Conservation (phyloP, 345 rosid genomes). For the Nephelium lappaceum region DNA sequence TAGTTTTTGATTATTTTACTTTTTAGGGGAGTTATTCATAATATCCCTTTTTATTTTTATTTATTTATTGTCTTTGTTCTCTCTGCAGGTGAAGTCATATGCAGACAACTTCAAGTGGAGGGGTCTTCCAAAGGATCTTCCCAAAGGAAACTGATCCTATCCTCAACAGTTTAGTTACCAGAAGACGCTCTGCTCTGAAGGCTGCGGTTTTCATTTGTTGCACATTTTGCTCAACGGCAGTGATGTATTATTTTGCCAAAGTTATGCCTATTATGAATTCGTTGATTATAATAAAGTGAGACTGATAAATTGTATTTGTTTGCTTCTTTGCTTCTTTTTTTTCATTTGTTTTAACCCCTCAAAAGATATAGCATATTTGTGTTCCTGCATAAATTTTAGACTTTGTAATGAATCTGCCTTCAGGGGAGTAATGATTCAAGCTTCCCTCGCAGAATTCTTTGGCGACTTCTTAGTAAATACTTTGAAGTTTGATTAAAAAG, state of each 20-base stretch:
- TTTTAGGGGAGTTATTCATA: no score
- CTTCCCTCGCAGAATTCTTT: background rate
- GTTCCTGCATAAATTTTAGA: no score
- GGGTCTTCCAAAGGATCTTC: conserved; percentile 48
- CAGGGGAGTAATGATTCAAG: background rate
- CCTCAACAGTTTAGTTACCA: background rate
- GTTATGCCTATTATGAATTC: background rate
- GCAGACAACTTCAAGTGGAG: conserved; percentile 98
- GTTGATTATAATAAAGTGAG: conserved; percentile 20
- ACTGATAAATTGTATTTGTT: background rate
- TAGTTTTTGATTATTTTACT: no score
- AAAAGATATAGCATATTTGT: background rate
- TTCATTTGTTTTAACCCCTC: background rate
- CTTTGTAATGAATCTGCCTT: background rate
- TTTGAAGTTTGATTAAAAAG: background rate
- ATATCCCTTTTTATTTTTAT: no score
- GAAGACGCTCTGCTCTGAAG: conserved; percentile 2
- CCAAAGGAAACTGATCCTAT: conserved; percentile 36
- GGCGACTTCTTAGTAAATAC: no score
- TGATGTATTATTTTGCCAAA: conserved; percentile 7
- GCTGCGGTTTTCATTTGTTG: conserved; percentile 20
- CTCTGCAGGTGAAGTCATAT: conserved; percentile 66
- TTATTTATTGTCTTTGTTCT: background rate
- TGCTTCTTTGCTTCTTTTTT: background rate
- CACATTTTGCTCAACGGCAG: conserved; percentile 19